Conservation (phyloP, 2,329 filamentous ascomycete genomes). For the Coleophoma crateriformis region DNA sequence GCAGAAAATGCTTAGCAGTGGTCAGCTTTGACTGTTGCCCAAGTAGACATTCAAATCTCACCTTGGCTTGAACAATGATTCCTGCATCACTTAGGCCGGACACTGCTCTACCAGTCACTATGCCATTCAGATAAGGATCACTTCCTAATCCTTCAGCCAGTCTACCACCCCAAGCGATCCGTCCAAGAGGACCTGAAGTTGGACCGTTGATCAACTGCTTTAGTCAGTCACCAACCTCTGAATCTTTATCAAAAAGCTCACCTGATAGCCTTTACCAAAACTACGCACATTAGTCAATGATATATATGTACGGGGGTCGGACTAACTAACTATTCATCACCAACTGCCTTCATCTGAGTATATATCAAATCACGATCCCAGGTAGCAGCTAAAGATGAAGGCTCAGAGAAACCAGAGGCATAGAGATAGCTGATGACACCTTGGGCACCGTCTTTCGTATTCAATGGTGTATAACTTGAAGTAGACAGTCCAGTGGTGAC, state of each 20-base stretch:
- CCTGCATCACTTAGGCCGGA: slow-evolving; percentile 63
- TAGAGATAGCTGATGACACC: slow-evolving; percentile 40
- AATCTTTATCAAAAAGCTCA: not conserved
- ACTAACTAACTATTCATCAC: not conserved
- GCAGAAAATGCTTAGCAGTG: slow-evolving; percentile 63
- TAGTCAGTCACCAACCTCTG: too few species aligned
- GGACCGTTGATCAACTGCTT: slow-evolving; percentile 33
- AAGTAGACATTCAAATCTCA: slow-evolving; percentile 11
- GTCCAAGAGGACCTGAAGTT: slow-evolving; percentile 61
- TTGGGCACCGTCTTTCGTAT: slow-evolving; percentile 15
- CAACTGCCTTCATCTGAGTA: not conserved
- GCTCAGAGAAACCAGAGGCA: slow-evolving; percentile 59
- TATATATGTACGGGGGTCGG: not conserved
- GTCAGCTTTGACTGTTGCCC: slow-evolving; percentile 3
- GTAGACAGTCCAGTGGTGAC: slow-evolving; percentile 4
- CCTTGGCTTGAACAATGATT: slow-evolving; percentile 63
- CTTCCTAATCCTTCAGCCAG: slow-evolving; percentile 58
- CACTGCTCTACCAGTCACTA: not conserved
- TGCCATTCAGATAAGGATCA: slow-evolving; percentile 28
- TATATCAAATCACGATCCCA: not conserved
- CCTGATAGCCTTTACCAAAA: not conserved
- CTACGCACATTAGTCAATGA: not conserved
- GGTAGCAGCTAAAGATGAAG: slow-evolving; percentile 56
- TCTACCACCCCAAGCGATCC: slow-evolving; percentile 54
- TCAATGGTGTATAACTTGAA: slow-evolving; percentile 4